These are phyloP conservation scores for Astragalus glycyphyllos DNA, from an alignment of 306 rosid genomes.

Conservation along the genomic window DNA sequence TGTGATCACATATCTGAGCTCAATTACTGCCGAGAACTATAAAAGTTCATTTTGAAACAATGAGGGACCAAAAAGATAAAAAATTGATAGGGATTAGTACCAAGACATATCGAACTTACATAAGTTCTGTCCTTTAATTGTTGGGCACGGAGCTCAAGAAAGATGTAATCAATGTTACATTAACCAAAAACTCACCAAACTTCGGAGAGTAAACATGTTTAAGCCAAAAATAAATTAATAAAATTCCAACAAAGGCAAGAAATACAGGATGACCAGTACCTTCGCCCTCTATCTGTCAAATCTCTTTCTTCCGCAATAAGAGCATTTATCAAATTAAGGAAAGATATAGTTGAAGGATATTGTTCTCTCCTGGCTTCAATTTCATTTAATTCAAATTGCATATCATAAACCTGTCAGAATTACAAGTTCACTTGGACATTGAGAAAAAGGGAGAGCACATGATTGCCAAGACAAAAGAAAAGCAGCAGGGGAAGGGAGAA, in stretches of 20 bases:
- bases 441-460: constrained; percentile 14
- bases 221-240: constrained; percentile 8
- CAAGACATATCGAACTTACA: too few species aligned
- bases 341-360: constrained; percentile 94
- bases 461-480: constrained; percentile 2
- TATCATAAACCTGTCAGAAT: constrained; percentile 86
- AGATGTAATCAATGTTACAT: too few species aligned
- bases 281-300: constrained; percentile 86
- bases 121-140: too few species aligned
- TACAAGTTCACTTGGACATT: constrained; percentile 32
- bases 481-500: not conserved
- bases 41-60: not conserved
- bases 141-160: too few species aligned
- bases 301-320: constrained; percentile 96
- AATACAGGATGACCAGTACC: constrained; percentile 55
- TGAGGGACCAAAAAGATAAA: not conserved
- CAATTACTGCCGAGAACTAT: not conserved
- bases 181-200: not conserved
- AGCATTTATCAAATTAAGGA: constrained; percentile 87
- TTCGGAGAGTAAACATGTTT: not conserved
- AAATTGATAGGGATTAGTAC: not conserved
- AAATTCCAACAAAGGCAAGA: constrained; percentile 20
- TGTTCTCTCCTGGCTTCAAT: constrained; percentile 96
- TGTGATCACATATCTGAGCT: not conserved
- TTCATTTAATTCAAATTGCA: constrained; percentile 95